These are phyloP conservation scores for Trametes gibbosa DNA, from an alignment of 768 basidiomycete genomes.

Conservation along the genomic window DNA sequence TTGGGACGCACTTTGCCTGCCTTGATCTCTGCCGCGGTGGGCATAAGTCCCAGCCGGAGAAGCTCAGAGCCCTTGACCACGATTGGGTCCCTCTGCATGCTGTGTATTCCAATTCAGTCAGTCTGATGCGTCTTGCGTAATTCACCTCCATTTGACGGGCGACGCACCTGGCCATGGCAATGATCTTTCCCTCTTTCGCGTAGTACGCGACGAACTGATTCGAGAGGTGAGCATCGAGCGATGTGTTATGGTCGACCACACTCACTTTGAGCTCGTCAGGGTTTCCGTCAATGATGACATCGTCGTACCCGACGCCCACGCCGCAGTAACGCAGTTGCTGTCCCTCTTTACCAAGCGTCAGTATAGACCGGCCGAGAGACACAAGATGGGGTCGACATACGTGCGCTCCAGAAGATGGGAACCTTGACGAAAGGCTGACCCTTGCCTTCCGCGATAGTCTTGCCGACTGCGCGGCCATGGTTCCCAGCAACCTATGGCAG, in stretches of 20 bases:
- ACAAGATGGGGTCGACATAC: slow-evolving; percentile 40
- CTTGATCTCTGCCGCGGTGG: slow-evolving; percentile 67
- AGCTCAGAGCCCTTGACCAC: slow-evolving; percentile 79
- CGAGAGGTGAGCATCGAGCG: background rate
- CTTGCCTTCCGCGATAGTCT: slow-evolving; percentile 60
- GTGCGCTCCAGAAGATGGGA: slow-evolving; percentile 89
- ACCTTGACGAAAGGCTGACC: slow-evolving; percentile 72
- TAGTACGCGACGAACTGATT: slow-evolving; percentile 79
- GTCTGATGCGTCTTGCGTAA: too few relatives aligned
- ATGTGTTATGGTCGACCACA: background rate
- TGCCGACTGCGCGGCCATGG: slow-evolving; percentile 80
- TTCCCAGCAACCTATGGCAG: slow-evolving; percentile 70
- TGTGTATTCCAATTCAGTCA: slow-evolving; percentile 22
- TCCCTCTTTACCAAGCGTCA: slow-evolving; percentile 52
- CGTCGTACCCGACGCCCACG: slow-evolving; percentile 65
- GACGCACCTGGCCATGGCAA: slow-evolving; percentile 63
- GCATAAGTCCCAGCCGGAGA: slow-evolving; percentile 77
- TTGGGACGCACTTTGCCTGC: slow-evolving; percentile 60
- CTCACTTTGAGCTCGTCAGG: slow-evolving; percentile 73
- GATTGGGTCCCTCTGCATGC: slow-evolving; percentile 82
- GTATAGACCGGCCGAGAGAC: background rate
- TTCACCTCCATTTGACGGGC: background rate
- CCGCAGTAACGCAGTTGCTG: slow-evolving; percentile 87
- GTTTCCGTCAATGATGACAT: slow-evolving; percentile 75
- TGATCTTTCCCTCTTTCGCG: slow-evolving; percentile 56